phyloP scores from a whole-genome alignment of 2,329 filamentous ascomycete genomes.

The Aspergillus fischeri region DNA sequence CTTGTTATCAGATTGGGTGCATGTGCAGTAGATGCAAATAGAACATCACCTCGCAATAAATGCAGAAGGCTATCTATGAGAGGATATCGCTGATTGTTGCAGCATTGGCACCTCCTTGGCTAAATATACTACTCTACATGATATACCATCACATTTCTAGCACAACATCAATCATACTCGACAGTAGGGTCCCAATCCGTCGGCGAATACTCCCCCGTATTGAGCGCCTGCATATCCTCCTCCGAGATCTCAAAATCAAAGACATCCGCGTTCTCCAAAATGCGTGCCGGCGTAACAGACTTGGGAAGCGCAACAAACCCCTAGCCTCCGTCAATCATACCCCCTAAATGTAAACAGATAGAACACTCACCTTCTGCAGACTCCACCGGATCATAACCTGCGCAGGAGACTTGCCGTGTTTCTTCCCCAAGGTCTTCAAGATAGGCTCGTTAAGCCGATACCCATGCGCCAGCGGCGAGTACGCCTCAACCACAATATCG shows the following conservation, averaged over 20 bases:
- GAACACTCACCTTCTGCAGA: conserved; percentile 65
- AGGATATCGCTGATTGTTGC: neutral
- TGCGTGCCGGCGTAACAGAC: conserved; percentile 55
- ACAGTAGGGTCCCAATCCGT: conserved; percentile 56
- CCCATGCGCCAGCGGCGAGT: conserved; percentile 70
- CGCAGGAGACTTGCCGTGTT: conserved; percentile 66
- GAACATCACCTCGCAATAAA: neutral
- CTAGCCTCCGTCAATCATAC: conserved; percentile 26
- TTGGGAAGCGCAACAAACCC: conserved; percentile 62
- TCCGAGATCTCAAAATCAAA: conserved; percentile 58
- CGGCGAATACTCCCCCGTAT: conserved; percentile 55
- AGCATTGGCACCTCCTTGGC: neutral
- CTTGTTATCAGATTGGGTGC: no score
- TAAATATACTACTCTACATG: neutral
- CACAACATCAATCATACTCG: conserved; percentile 24
- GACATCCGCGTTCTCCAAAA: conserved; percentile 57
- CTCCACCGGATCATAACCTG: conserved; percentile 77
- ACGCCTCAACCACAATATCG: conserved; percentile 70
- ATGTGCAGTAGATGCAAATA: neutral
- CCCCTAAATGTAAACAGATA: conserved; percentile 13
- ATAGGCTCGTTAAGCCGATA: conserved; percentile 65
- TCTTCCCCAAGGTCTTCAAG: conserved; percentile 59
- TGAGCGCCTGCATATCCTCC: conserved; percentile 55
- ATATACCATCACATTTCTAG: neutral
- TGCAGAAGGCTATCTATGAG: neutral